Base-by-base conservation (phyloP, 164 flowering plant genomes). In the Aristolochia californica region DNA sequence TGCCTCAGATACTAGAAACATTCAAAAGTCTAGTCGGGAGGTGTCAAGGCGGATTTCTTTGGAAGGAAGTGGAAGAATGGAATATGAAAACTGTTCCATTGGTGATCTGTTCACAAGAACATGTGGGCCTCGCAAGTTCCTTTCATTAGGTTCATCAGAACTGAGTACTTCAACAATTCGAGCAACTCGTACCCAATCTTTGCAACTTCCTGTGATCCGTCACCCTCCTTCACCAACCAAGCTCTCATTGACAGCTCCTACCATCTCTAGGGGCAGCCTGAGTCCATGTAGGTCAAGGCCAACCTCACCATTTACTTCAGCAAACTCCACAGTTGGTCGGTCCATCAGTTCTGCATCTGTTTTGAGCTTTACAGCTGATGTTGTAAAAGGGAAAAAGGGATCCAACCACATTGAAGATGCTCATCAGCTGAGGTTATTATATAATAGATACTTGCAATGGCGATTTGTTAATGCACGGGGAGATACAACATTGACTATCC, bases 361-460 rank as follows among this genome's bases (percentile, higher is more conserved):
- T 55, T 94, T 89, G 49, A 89, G 81, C 70, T 93, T 82, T 70
- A 65, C 40, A 34, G 10, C 82, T 3, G 96, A 89, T 76, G 68
- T 80, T 58, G 80, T 72, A 60, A 85, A 80, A 67, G 85, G 91
- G 28, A 87, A 81, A 75, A 93, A 84, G 64, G 74, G 40, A 12
- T 8, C 74, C 43, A 79, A 69, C 68, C 80, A 76, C 62, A 66
- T 85, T 17, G 97, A 93, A 76, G 97, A 93, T 67, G 97, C 77
- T 66, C 99, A 89, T 76, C 90, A 83, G 58, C 68, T 93, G 56
- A 77, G 93, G 59, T 64, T 93, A 38, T 64, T 87, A 30, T 79
- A 89, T 64, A 93, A 93, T 69, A 83, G 88, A 74, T 72, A 71
- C 59, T 69, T 87, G 76, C 99, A 93, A 57, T 93, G 99, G 97